These are phyloP conservation scores for Umbelopsis isabellina DNA, from an alignment of 192 early-diverging fungal species.

Conservation along the genomic window DNA sequence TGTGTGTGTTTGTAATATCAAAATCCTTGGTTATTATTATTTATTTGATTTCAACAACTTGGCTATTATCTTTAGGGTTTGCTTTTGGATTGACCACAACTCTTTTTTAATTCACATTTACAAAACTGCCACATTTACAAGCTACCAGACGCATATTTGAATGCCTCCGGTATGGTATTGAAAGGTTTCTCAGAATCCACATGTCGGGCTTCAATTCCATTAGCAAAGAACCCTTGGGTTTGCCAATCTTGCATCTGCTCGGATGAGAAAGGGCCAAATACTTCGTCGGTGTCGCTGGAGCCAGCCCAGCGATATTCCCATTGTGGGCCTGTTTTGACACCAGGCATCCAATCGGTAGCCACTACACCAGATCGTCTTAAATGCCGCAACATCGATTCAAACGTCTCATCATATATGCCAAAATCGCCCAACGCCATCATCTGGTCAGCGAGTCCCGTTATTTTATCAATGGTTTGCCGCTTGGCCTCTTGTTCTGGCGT, in stretches of 20 bases:
- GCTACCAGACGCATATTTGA: background rate
- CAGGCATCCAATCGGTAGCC: conserved; percentile 63
- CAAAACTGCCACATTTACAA: no score
- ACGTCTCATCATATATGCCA: conserved; percentile 70
- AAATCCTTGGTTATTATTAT: no score
- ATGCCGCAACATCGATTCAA: conserved; percentile 66
- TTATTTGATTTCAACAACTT: no score
- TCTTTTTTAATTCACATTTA: no score
- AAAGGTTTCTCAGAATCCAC: background rate
- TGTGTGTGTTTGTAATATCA: no score
- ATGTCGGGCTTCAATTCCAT: conserved; percentile 17
- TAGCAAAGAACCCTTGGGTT: conserved; percentile 17
- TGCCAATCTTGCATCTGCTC: conserved; percentile 25
- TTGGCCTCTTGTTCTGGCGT: conserved; percentile 27
- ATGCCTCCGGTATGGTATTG: background rate
- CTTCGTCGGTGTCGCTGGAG: conserved; percentile 5
- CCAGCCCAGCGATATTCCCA: conserved; percentile 30
- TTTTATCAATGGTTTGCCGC: conserved; percentile 55
- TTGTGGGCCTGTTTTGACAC: background rate
- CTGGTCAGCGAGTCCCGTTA: conserved; percentile 72
- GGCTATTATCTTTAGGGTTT: no score
- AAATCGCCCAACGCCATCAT: conserved; percentile 72
- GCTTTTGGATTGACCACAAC: no score
- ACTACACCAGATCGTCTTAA: conserved; percentile 63
- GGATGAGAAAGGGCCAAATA: conserved; percentile 20